Evolutionary conservation across 768 basidiomycete genomes (phyloP).

Genomic region (Lanmaoa rubissima): DNA sequence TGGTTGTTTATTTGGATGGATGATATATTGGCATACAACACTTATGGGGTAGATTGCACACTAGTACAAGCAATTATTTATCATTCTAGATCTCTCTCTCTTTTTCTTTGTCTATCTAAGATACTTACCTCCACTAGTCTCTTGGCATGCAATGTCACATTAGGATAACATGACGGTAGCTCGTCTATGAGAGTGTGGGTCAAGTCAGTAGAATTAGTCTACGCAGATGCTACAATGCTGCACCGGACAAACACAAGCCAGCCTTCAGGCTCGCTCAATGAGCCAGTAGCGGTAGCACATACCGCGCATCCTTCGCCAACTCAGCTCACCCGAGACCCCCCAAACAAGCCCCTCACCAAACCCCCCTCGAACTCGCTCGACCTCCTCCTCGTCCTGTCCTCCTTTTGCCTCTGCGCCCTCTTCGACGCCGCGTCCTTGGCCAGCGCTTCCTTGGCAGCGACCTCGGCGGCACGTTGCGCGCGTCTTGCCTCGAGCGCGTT

Average conservation of each 20-base stretch:
- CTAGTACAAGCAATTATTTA: too few relatives aligned
- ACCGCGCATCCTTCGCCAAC: background rate
- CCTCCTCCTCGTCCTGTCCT: constrained; percentile 2
- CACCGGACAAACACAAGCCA: background rate
- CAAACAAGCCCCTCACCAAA: constrained; percentile 22
- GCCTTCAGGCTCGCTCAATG: too few relatives aligned
- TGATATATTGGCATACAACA: background rate
- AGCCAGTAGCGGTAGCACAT: background rate
- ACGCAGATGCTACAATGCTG: background rate
- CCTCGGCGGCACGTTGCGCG: constrained; percentile 19
- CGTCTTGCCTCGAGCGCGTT: constrained; percentile 19
- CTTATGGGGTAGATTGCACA: too few relatives aligned
- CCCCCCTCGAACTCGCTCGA: constrained; percentile 2
- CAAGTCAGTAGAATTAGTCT: too few relatives aligned
- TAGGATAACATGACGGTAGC: too few relatives aligned
- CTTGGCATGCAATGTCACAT: too few relatives aligned
- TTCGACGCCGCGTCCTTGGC: constrained; percentile 7
- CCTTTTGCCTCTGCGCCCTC: constrained; percentile 7
- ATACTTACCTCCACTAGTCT: too few relatives aligned
- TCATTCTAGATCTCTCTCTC: too few relatives aligned
- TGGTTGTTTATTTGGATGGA: background rate
- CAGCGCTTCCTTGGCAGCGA: constrained; percentile 16
- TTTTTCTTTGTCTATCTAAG: too few relatives aligned
- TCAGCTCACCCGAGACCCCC: constrained; percentile 1
- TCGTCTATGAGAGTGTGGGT: too few relatives aligned